A percentile compares a stretch with the other conserved stretches of the same genome.
phyloP scores from a whole-genome alignment of 306 rosid species.

The Coriaria nepalensis region DNA sequence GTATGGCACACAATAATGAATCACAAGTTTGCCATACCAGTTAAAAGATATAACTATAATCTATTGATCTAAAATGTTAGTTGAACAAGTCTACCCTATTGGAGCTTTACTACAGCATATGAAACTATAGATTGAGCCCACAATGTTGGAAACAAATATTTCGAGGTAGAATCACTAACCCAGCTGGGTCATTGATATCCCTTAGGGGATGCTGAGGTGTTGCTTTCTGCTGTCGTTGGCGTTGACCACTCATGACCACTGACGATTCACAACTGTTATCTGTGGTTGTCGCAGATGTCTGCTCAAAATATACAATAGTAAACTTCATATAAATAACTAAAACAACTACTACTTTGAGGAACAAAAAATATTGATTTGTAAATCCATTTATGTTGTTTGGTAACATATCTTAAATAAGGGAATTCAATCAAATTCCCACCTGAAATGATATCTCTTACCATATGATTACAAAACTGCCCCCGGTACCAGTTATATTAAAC shows the following conservation, averaged over 20 bases:
- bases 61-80: slow-evolving; percentile 1
- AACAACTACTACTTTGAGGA: no score
- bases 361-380: no score
- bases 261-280: slow-evolving; percentile 99
- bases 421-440: no score
- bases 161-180: slow-evolving; percentile 25
- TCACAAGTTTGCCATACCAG: neutral
- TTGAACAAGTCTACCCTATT: neutral
- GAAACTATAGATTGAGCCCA: no score
- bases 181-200: slow-evolving; percentile 99
- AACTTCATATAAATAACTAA: no score
- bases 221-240: slow-evolving; percentile 93
- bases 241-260: slow-evolving; percentile 99
- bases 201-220: slow-evolving; percentile 77
- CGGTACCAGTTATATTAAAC: no score
- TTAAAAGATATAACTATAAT: no score
- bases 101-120: no score
- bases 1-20: neutral
- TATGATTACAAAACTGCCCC: no score
- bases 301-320: neutral
- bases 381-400: no score
- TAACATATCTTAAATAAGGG: no score
- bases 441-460: no score
- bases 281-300: slow-evolving; percentile 84
- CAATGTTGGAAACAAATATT: neutral